Evolutionary conservation across 2,329 filamentous ascomycete genomes (phyloP).

Genomic region (Trichoderma lentiforme): DNA sequence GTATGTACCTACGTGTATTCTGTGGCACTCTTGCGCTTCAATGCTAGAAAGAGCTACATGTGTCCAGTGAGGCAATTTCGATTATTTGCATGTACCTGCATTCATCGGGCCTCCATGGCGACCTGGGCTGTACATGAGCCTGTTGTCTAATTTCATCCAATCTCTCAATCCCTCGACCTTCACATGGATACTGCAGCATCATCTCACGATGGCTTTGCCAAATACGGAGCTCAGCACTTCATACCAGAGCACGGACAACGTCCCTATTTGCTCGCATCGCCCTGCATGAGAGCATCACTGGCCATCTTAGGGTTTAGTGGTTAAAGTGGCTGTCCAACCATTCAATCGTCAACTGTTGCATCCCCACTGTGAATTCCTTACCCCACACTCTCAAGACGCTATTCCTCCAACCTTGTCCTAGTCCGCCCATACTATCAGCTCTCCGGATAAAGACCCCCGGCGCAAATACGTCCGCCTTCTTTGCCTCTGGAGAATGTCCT

Average conservation of each 20-base stretch:
- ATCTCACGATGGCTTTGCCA: neutral
- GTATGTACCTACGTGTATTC: neutral
- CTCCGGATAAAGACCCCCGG: conserved; percentile 14
- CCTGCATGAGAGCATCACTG: neutral
- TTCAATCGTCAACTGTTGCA: neutral
- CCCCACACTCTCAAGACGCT: conserved; percentile 7
- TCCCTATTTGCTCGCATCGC: neutral
- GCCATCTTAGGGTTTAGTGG: conserved; percentile 2
- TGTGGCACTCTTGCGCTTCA: neutral
- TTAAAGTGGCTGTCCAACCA: neutral
- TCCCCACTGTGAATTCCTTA: neutral
- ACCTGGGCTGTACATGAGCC: neutral
- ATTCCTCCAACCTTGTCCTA: conserved; percentile 9
- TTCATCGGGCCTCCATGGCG: neutral
- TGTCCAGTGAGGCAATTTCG: neutral
- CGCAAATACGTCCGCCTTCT: neutral
- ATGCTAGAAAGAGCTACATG: neutral
- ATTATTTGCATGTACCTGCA: neutral
- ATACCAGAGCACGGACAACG: neutral
- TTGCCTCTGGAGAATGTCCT: neutral
- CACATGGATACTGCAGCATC: neutral
- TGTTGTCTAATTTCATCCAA: neutral
- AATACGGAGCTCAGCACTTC: neutral
- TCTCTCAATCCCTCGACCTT: neutral
- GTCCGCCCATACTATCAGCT: neutral